phyloP scores from a whole-genome alignment of 2,329 filamentous ascomycete species.

The Colletotrichum higginsianum region DNA sequence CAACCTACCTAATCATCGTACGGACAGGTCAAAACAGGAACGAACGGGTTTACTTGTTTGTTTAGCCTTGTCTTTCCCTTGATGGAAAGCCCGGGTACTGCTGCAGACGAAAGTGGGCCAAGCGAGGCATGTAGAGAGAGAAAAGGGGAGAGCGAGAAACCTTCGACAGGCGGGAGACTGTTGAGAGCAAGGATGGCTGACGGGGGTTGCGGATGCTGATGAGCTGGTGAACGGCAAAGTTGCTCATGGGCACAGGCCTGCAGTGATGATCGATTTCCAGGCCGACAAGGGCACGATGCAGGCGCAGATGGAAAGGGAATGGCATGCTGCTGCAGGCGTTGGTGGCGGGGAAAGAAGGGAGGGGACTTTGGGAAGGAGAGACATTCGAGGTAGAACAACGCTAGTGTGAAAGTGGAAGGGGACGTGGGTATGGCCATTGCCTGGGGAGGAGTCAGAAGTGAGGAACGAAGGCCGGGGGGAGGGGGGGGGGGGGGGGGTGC shows the following conservation, averaged over 20 bases:
- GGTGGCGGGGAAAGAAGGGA: slow-evolving; percentile 27
- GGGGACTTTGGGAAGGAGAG: not conserved
- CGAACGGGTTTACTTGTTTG: not conserved
- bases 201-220: not conserved
- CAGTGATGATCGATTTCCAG: slow-evolving; percentile 9
- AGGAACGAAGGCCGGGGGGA: too few species aligned
- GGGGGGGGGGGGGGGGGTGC: not conserved
- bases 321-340: slow-evolving; percentile 18
- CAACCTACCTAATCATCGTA: too few species aligned
- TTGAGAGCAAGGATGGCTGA: too few species aligned
- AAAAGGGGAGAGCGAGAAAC: not conserved
- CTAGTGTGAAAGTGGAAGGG: not conserved
- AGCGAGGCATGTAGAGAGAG: not conserved
- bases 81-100: not conserved
- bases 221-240: slow-evolving; percentile 15
- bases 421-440: not conserved
- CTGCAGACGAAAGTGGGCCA: not conserved
- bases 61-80: not conserved
- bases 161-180: not conserved
- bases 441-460: not conserved
- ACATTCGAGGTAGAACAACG: slow-evolving; percentile 6
- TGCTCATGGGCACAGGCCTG: slow-evolving; percentile 1
- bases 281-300: slow-evolving; percentile 26
- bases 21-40: not conserved
- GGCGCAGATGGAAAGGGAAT: slow-evolving; percentile 25